Evolutionary conservation across 495 filamentous ascomycete genomes (phyloP).

Genomic region (Aspergillus biplanus): DNA sequence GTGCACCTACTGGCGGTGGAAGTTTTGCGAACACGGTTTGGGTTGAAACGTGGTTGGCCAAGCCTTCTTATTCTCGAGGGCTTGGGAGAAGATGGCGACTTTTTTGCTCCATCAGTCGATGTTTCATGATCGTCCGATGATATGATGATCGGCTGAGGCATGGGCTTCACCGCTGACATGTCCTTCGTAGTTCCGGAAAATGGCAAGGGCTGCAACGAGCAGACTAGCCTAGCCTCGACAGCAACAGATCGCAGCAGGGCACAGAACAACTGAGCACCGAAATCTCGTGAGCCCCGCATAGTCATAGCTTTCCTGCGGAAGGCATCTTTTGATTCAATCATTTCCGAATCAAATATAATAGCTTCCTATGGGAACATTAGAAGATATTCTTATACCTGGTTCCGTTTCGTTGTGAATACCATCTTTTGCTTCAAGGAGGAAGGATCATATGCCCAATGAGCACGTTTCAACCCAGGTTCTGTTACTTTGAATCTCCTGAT

Average conservation of each 20-base stretch:
- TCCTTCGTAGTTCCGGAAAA: constrained; percentile 66
- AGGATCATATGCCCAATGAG: constrained; percentile 72
- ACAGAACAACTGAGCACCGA: constrained; percentile 90
- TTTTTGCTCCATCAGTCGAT: constrained; percentile 31
- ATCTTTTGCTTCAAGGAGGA: constrained; percentile 60
- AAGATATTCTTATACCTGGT: not conserved
- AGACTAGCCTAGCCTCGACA: constrained; percentile 85
- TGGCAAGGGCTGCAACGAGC: constrained; percentile 83
- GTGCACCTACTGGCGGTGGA: constrained; percentile 10
- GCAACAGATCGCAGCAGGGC: constrained; percentile 76
- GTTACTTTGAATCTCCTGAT: constrained; percentile 67
- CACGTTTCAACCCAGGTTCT: constrained; percentile 66
- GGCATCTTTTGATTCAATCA: constrained; percentile 62
- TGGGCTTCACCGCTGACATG: constrained; percentile 41
- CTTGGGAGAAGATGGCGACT: constrained; percentile 21
- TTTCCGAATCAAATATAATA: constrained; percentile 44
- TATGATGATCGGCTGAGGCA: constrained; percentile 39
- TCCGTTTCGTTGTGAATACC: constrained; percentile 24
- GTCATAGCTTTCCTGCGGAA: constrained; percentile 69
- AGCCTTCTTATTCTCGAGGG: constrained; percentile 37
- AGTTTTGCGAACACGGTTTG: constrained; percentile 25
- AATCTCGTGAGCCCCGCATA: constrained; percentile 79
- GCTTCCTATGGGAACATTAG: constrained; percentile 31
- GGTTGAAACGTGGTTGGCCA: constrained; percentile 48
- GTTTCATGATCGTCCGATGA: constrained; percentile 44